These are phyloP conservation scores for Kluyveromyces sp. DNA, from an alignment of 1,139 yeast genomes.

Conservation along the genomic window DNA sequence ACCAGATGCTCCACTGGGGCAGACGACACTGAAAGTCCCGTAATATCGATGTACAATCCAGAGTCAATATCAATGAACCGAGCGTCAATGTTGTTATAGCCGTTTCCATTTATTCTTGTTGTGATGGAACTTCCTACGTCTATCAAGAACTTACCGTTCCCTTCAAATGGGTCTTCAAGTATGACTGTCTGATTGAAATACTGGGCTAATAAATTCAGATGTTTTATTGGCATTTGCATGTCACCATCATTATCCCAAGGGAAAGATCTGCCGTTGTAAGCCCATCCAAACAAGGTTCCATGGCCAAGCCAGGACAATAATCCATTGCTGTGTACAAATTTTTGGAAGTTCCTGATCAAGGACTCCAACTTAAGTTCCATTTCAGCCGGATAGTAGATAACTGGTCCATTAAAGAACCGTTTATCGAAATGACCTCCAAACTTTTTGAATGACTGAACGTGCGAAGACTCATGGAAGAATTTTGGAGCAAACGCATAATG, in stretches of 20 bases:
- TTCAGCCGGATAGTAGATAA: conserved; percentile 23
- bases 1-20: conserved; percentile 9
- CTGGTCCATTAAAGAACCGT: conserved; percentile 60
- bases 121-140: conserved; percentile 46
- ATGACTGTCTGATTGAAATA: conserved; percentile 49
- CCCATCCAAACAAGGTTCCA: conserved; percentile 64
- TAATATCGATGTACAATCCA: conserved; percentile 68
- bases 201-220: conserved; percentile 44
- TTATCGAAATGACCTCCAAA: conserved; percentile 64
- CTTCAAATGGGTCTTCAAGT: conserved; percentile 57
- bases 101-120: conserved; percentile 38
- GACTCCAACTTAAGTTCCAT: conserved; percentile 12
- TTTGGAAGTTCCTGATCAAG: conserved; percentile 11
- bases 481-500: conserved; percentile 34
- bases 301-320: conserved; percentile 58
- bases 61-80: conserved; percentile 70
- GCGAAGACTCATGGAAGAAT: conserved; percentile 43
- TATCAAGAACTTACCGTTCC: conserved; percentile 50
- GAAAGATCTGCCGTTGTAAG: conserved; percentile 58
- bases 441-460: conserved; percentile 32
- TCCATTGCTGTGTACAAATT: conserved; percentile 46
- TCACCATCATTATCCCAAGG: conserved; percentile 74
- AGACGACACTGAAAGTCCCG: conserved; percentile 41
- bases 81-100: conserved; percentile 69
- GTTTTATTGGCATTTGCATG: conserved; percentile 59